Evolutionary conservation across 2,329 filamentous ascomycete genomes (phyloP).

Genomic region (Pezizomycotina sp.): DNA sequence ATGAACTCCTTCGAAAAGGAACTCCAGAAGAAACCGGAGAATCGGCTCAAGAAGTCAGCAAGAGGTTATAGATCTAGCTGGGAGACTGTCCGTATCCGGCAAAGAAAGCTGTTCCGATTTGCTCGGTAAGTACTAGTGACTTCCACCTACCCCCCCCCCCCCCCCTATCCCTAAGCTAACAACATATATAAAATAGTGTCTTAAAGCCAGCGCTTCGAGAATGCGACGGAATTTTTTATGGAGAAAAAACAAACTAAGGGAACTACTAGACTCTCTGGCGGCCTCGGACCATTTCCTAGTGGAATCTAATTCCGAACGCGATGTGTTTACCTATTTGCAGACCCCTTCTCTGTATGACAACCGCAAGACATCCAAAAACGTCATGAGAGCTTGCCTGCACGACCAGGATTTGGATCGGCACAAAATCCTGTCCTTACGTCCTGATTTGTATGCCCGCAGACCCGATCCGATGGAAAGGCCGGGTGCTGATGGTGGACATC

Average conservation of each 20-base stretch:
- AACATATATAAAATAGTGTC: conserved; percentile 60
- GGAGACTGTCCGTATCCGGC: conserved; percentile 91
- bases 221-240: conserved; percentile 91
- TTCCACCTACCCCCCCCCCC: not conserved
- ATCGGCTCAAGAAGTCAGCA: conserved; percentile 78
- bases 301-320: conserved; percentile 53
- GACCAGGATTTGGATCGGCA: conserved; percentile 51
- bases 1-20: conserved; percentile 87
- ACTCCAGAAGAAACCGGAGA: conserved; percentile 65
- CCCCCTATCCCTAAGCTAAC: not conserved
- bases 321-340: conserved; percentile 70
- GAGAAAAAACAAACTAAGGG: conserved; percentile 51
- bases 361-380: conserved; percentile 64
- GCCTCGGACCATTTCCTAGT: conserved; percentile 78
- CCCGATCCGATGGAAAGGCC: conserved; percentile 64
- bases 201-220: conserved; percentile 84
- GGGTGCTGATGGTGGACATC: conserved; percentile 52
- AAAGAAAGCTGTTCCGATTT: conserved; percentile 77
- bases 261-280: conserved; percentile 65
- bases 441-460: conserved; percentile 71
- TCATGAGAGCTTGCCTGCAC: conserved; percentile 65
- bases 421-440: conserved; percentile 68
- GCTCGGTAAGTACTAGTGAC: conserved; percentile 18
- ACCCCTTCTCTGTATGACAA: conserved; percentile 58
- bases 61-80: conserved; percentile 84